These are phyloP conservation scores for Silene coronaria DNA, from an alignment of 179 eudicot genomes.

Conservation along the genomic window DNA sequence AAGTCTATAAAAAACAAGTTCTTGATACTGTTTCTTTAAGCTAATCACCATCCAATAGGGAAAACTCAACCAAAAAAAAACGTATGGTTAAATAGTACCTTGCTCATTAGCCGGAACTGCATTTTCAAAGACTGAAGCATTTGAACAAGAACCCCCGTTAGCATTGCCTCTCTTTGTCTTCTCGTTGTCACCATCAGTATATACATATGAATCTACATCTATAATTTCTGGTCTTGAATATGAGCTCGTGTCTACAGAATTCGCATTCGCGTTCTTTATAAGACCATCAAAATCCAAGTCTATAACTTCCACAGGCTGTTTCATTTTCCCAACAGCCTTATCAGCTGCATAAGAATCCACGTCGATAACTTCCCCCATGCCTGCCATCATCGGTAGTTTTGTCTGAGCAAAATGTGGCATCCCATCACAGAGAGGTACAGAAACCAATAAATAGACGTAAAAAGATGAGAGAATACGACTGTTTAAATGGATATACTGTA, in stretches of 20 bases:
- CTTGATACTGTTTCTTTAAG: not conserved
- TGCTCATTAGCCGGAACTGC: not conserved
- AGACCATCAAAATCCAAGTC: slow-evolving; percentile 5
- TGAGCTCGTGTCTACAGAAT: not conserved
- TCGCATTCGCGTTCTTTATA: slow-evolving; percentile 1
- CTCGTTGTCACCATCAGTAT: not conserved
- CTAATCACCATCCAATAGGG: not conserved
- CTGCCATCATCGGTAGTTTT: slow-evolving; percentile 8
- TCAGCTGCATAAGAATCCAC: not conserved
- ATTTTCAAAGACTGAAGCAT: not conserved
- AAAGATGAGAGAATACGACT: not conserved
- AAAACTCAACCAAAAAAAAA: not conserved
- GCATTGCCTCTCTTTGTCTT: not conserved
- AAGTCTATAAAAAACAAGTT: not conserved
- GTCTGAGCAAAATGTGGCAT: not conserved
- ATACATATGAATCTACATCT: slow-evolving; percentile 1
- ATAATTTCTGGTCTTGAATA: not conserved
- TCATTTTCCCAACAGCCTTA: slow-evolving; percentile 14
- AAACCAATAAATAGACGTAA: not conserved
- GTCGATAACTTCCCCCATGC: slow-evolving; percentile 8
- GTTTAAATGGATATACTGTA: not conserved
- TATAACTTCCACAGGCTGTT: not conserved
- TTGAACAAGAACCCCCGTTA: not conserved
- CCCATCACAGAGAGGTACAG: not conserved
- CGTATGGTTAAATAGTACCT: not conserved